These are phyloP conservation scores for Colletotrichum abscissum DNA, from an alignment of 2,329 filamentous ascomycete genomes.

Conservation along the genomic window DNA sequence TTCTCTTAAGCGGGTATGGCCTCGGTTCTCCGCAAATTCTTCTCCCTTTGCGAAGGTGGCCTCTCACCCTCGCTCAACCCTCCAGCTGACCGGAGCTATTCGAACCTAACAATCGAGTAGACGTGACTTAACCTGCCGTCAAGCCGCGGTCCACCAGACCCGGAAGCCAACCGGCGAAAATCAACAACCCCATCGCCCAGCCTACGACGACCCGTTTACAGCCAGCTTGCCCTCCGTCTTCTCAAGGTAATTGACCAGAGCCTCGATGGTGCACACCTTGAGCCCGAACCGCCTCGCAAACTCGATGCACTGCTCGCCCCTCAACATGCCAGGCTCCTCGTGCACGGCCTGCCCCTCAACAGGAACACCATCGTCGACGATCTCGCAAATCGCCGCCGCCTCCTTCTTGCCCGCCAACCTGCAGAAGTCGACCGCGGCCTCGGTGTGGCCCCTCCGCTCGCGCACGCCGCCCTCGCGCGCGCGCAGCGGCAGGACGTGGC, in stretches of 20 bases:
- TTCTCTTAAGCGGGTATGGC: neutral
- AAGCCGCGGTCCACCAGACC: neutral
- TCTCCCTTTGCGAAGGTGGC: no score
- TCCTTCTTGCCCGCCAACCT: conserved; percentile 80
- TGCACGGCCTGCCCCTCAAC: conserved; percentile 75
- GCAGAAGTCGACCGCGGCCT: conserved; percentile 93
- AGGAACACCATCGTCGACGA: conserved; percentile 87
- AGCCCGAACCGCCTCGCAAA: conserved; percentile 92
- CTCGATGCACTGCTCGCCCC: conserved; percentile 85
- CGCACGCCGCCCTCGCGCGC: conserved; percentile 84
- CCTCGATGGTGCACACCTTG: conserved; percentile 95
- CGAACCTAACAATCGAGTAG: no score
- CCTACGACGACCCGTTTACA: conserved; percentile 51
- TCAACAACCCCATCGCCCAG: no score
- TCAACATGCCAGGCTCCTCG: conserved; percentile 85
- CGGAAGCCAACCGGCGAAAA: neutral
- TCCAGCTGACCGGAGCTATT: no score
- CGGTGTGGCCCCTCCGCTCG: conserved; percentile 86
- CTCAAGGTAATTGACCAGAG: conserved; percentile 83
- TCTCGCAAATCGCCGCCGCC: conserved; percentile 88
- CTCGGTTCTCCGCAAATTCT: neutral
- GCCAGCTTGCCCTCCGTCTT: conserved; percentile 74
- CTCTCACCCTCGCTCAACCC: no score
- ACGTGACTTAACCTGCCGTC: neutral
- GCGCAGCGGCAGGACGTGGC: conserved; percentile 89